Conservation (phyloP, 2,329 filamentous ascomycete genomes). For the Neobulgaria alba region DNA sequence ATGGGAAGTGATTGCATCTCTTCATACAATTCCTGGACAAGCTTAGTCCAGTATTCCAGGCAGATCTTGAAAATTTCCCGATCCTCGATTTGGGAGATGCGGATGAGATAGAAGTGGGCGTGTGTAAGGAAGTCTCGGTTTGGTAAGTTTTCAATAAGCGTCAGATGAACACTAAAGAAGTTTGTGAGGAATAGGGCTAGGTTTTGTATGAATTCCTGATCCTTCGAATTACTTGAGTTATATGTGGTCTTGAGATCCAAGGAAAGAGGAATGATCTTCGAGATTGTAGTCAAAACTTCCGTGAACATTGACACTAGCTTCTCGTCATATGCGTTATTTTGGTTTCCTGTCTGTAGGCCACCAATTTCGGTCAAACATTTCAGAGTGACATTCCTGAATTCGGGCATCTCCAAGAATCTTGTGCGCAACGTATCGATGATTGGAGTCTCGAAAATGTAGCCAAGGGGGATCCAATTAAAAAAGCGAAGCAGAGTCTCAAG, state of each 20-base stretch:
- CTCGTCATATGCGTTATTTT: constrained; percentile 74
- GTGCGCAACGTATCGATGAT: constrained; percentile 91
- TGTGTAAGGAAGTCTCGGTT: constrained; percentile 93
- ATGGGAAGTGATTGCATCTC: constrained; percentile 97
- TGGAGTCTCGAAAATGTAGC: constrained; percentile 97
- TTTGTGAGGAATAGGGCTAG: constrained; percentile 92
- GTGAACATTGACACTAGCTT: constrained; percentile 98
- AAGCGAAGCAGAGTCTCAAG: constrained; percentile 92
- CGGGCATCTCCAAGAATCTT: constrained; percentile 83
- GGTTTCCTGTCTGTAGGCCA: constrained; percentile 70
- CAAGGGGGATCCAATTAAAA: constrained; percentile 97
- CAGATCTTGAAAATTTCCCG: constrained; percentile 99
- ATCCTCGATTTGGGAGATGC: constrained; percentile 97
- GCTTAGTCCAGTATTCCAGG: constrained; percentile 97
- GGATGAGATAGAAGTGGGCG: constrained; percentile 95
- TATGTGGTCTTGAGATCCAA: constrained; percentile 90
- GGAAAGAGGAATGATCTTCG: constrained; percentile 83
- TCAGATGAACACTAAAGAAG: constrained; percentile 90
- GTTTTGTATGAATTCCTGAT: constrained; percentile 98
- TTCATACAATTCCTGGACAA: constrained; percentile 95
- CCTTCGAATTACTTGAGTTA: constrained; percentile 78
- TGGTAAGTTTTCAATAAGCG: constrained; percentile 91
- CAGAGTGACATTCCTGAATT: constrained; percentile 93
- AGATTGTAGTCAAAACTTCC: constrained; percentile 85
- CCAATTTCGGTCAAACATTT: constrained; percentile 98